Base-by-base conservation (phyloP, 2,329 filamentous ascomycete genomes). In the Aspergillus sp. region DNA sequence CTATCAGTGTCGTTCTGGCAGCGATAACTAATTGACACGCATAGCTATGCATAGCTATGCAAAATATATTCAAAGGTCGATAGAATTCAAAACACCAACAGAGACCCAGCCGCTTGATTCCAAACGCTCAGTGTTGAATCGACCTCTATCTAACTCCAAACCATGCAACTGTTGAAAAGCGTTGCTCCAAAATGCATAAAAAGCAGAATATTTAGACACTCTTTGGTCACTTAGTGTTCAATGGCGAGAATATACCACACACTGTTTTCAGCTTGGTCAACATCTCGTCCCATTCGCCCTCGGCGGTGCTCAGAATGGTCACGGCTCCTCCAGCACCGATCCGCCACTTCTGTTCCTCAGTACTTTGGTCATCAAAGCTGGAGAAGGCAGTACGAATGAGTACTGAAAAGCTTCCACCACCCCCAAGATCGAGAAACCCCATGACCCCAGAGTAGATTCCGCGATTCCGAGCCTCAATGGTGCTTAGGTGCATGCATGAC, bases 221-320 rank as follows among this genome's bases (percentile, higher is more conserved):
- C 33, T 22, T 33, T 13, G 17, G 17, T 17, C 38, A n/a, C 17
- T 30, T 26, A 8, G 36, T 7, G n/a, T 61, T 45, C 7, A 60
- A 60, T 10, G 68, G 65, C 26, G 51, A 60, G 51, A 78, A 80
- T 50, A 75, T 67, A 26, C 65, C 68, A 53, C 72, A 63, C 20
- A 78, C 73, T 17, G 73, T 76, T 44, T 73, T 65, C 52, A 90
- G 72, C 72, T 92, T 93, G 6, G 84, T 85, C 64, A 87, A 79
- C 91, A 97, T 96, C 77, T 97, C 94, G 54, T 95, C 89, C 73
- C 86, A 87, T 76, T 97, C 93, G 3, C 85, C 90, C 52, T 86
- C 79, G 0, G 87, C 79, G 2, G 87, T 89, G 67, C 91, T 96
- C 52, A 96, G 77, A 20, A 85, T 87, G 1, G 93, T 97, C 14